Percentiles rank a stretch among this genome's conserved stretches.
phyloP scores from a whole-genome alignment of 2,329 filamentous ascomycete species.

The Penicillium expansum region DNA sequence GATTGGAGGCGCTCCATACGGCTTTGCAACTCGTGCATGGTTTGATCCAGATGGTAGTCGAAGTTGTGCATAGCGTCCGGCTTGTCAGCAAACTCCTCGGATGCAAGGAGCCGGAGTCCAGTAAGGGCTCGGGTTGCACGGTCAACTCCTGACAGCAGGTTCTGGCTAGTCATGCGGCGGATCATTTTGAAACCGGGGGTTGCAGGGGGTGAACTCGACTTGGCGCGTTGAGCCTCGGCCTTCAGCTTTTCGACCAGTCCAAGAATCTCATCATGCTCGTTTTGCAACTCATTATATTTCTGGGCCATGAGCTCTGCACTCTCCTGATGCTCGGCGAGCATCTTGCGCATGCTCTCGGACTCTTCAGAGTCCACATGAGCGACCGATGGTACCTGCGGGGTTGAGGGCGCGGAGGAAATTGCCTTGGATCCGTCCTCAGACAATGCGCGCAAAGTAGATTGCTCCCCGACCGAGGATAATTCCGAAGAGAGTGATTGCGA shows the following conservation, averaged over 20 bases:
- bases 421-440: conserved; percentile 36
- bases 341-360: conserved; percentile 65
- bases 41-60: conserved; percentile 83
- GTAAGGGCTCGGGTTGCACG: conserved; percentile 88
- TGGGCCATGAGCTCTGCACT: conserved; percentile 69
- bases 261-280: conserved; percentile 75
- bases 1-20: conserved; percentile 87
- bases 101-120: conserved; percentile 80
- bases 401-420: conserved; percentile 46
- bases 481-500: conserved; percentile 93
- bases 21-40: conserved; percentile 85
- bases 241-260: conserved; percentile 90
- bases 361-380: conserved; percentile 59
- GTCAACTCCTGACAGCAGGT: conserved; percentile 74
- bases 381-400: conserved; percentile 16
- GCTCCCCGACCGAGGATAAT: conserved; percentile 81
- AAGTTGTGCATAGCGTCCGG: conserved; percentile 89
- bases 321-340: conserved; percentile 74
- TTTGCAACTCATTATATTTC: conserved; percentile 79
- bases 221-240: conserved; percentile 77
- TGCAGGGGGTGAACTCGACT: conserved; percentile 54
- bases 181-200: conserved; percentile 59
- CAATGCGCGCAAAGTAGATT: conserved; percentile 62
- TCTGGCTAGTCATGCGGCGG: conserved; percentile 89
- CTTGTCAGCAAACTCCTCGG: conserved; percentile 77